A percentile compares a stretch with the other conserved stretches of the same genome.
These are phyloP conservation scores for Gloeopeniophorella convolvens DNA, from an alignment of 768 basidiomycete genomes.

Conservation along the genomic window DNA sequence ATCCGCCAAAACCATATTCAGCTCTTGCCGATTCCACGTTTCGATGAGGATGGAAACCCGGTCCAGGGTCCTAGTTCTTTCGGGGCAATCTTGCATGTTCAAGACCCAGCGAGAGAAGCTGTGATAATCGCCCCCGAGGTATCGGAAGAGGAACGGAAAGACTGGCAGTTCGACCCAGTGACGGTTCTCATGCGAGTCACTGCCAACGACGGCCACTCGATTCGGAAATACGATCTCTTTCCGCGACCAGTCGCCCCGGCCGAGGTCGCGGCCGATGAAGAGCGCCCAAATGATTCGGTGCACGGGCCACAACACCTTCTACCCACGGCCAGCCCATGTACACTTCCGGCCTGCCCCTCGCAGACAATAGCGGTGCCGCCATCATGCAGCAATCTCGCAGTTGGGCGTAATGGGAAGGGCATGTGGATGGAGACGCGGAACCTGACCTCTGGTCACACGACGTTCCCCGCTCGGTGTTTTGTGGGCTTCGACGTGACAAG, in stretches of 20 bases:
- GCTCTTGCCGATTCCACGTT: constrained; percentile 21
- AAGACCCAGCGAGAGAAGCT: constrained; percentile 24
- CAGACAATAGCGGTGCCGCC: constrained; percentile 25
- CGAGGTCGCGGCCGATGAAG: background rate
- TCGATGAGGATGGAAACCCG: constrained; percentile 12
- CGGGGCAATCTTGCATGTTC: constrained; percentile 20
- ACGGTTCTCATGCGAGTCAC: constrained; percentile 27
- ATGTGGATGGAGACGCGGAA: constrained; percentile 33
- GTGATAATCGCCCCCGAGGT: constrained; percentile 24
- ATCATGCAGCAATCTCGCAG: constrained; percentile 25
- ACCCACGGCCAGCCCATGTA: constrained; percentile 23
- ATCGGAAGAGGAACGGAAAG: constrained; percentile 19
- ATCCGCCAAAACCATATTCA: constrained; percentile 26
- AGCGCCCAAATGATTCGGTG: background rate
- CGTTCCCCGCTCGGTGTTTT: constrained; percentile 29
- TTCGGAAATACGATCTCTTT: constrained; percentile 28
- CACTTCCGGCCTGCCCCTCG: constrained; percentile 24
- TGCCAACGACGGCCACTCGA: constrained; percentile 22
- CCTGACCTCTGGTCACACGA: constrained; percentile 23
- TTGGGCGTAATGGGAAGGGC: constrained; percentile 30
- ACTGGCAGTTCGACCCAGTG: constrained; percentile 30
- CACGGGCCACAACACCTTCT: background rate
- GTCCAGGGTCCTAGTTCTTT: constrained; percentile 4
- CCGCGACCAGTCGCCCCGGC: constrained; percentile 19
- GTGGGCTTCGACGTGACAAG: constrained; percentile 27